A percentile compares a stretch with the other conserved stretches of the same genome.
Conservation (phyloP, 2,329 filamentous ascomycete species). For the Calycina herbarum region DNA sequence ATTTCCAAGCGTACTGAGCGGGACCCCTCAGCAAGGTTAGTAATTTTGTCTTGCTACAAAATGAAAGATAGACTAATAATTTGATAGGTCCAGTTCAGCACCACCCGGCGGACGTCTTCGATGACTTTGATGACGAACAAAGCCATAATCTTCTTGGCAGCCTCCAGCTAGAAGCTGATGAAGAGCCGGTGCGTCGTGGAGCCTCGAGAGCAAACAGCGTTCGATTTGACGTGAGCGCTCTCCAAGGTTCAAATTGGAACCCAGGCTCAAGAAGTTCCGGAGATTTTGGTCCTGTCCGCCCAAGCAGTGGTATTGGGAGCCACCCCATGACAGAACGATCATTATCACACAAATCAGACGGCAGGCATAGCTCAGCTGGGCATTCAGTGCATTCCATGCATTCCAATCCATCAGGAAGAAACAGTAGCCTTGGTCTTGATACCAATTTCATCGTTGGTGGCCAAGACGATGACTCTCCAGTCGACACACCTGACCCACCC, state of each 20-base stretch:
- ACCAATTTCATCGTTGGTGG: conserved; percentile 64
- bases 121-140: conserved; percentile 82
- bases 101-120: conserved; percentile 80
- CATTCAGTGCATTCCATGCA: conserved; percentile 71
- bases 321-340: conserved; percentile 86
- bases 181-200: conserved; percentile 80
- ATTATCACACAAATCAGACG: conserved; percentile 93
- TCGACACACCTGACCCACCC: conserved; percentile 73
- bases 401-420: conserved; percentile 65
- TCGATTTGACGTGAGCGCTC: conserved; percentile 92
- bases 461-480: conserved; percentile 66
- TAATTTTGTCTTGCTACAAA: conserved; percentile 16
- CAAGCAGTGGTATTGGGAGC: conserved; percentile 75
- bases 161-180: conserved; percentile 82
- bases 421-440: conserved; percentile 86
- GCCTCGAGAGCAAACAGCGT: conserved; percentile 96
- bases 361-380: conserved; percentile 89
- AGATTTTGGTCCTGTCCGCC: conserved; percentile 76
- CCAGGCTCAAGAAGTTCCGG: conserved; percentile 80
- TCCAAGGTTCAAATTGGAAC: conserved; percentile 83
- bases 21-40: conserved; percentile 84
- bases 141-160: conserved; percentile 77
- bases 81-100: conserved; percentile 73
- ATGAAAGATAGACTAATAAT: conserved; percentile 21
- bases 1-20: conserved; percentile 81